These are phyloP conservation scores for Apiotrichum domesticum DNA, from an alignment of 1,284 basidiomycete genomes.

Conservation along the genomic window DNA sequence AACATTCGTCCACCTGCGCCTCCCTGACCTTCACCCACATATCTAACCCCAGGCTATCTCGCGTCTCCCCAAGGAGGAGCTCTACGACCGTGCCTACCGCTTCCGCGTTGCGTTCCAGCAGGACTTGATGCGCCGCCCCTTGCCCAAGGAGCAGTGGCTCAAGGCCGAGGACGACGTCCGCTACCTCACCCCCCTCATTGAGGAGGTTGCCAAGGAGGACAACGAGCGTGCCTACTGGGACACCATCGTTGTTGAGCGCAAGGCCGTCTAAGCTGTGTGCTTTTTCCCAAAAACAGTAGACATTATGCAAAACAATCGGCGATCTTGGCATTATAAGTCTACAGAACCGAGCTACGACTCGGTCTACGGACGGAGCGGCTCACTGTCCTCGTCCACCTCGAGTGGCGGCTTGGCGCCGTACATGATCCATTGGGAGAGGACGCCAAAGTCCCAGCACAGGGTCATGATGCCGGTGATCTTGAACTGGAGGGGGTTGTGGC, in stretches of 20 bases:
- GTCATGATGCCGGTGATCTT: slow-evolving; percentile 47
- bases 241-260: slow-evolving; percentile 52
- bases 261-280: slow-evolving; percentile 14
- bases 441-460: slow-evolving; percentile 42
- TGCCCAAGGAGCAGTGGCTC: slow-evolving; percentile 82
- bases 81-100: slow-evolving; percentile 88
- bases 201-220: slow-evolving; percentile 69
- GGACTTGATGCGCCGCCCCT: slow-evolving; percentile 70
- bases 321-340: not conserved
- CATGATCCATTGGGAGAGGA: slow-evolving; percentile 32
- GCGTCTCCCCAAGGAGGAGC: slow-evolving; percentile 71
- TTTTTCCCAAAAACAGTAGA: not conserved
- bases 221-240: slow-evolving; percentile 81
- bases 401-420: slow-evolving; percentile 30
- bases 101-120: slow-evolving; percentile 77
- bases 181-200: slow-evolving; percentile 78
- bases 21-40: not conserved
- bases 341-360: too few relatives aligned
- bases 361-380: too few relatives aligned
- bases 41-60: slow-evolving; percentile 60
- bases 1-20: not conserved
- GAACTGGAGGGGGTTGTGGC: slow-evolving; percentile 49
- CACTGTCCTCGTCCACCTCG: not conserved
- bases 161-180: slow-evolving; percentile 74
- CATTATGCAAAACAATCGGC: slow-evolving; percentile 9